Conservation (phyloP, 306 rosid genomes). For the Vachellia collinsii region DNA sequence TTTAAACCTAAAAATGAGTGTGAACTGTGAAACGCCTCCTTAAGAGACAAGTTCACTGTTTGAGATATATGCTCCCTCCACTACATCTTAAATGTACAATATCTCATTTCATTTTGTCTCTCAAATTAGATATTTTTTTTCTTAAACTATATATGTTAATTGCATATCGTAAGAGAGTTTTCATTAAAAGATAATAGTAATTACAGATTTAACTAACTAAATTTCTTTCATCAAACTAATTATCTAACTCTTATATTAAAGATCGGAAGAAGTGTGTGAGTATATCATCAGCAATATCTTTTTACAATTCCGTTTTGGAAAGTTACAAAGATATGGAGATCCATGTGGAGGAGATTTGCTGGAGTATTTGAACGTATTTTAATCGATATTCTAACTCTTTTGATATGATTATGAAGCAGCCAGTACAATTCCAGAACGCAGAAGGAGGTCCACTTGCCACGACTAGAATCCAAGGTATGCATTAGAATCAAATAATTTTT, state of each 20-base stretch:
- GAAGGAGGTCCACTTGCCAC: not conserved
- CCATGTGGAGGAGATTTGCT: not conserved
- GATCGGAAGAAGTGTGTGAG: too few species aligned
- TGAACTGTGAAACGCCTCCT: not conserved
- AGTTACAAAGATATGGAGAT: not conserved
- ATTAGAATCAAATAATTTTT: not conserved
- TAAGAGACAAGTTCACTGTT: not conserved
- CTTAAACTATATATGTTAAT: too few species aligned
- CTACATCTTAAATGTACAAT: too few species aligned
- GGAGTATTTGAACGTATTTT: not conserved
- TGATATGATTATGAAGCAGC: not conserved
- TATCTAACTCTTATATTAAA: too few species aligned
- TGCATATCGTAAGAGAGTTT: too few species aligned
- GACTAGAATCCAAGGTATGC: not conserved
- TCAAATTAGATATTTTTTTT: too few species aligned
- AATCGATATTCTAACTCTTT: not conserved
- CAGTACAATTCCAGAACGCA: not conserved
- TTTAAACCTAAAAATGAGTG: not conserved
- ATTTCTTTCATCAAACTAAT: too few species aligned
- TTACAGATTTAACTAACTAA: too few species aligned
- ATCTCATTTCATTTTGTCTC: too few species aligned
- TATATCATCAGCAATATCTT: not conserved
- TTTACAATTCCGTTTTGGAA: not conserved
- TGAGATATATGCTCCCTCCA: not conserved
- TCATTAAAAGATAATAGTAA: too few species aligned